These are phyloP conservation scores for Phytophthora gonapodyides DNA, from an alignment of 352 stramenopile species.

Conservation along the genomic window DNA sequence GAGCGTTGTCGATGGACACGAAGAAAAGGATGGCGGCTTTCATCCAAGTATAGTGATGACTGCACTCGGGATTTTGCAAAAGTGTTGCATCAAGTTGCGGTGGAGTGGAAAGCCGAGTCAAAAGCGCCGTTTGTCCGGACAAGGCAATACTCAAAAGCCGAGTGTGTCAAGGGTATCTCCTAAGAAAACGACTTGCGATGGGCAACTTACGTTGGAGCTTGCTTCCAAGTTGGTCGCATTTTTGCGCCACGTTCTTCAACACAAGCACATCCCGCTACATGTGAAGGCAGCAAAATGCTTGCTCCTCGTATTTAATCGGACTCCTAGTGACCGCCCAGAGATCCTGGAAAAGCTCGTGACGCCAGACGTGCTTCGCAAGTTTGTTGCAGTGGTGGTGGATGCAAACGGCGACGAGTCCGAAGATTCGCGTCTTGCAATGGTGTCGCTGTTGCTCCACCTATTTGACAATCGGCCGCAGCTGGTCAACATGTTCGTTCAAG, in stretches of 20 bases:
- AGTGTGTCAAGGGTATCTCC: slow-evolving; percentile 6
- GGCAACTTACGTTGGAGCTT: slow-evolving; percentile 46
- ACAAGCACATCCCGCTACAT: slow-evolving; percentile 62
- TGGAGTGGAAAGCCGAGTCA: slow-evolving; percentile 42
- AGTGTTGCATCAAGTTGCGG: slow-evolving; percentile 72
- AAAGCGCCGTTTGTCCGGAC: slow-evolving; percentile 7
- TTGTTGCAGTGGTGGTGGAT: slow-evolving; percentile 58
- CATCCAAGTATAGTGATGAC: slow-evolving; percentile 72
- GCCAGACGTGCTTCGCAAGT: slow-evolving; percentile 52
- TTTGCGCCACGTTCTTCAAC: slow-evolving; percentile 51
- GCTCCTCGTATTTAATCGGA: slow-evolving; percentile 59
- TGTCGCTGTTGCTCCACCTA: slow-evolving; percentile 66
- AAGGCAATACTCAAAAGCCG: slow-evolving; percentile 9
- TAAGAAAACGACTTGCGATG: slow-evolving; percentile 25
- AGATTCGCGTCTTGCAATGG: slow-evolving; percentile 69
- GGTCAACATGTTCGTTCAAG: slow-evolving; percentile 58
- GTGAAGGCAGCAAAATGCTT: slow-evolving; percentile 76
- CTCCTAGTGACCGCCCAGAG: slow-evolving; percentile 35
- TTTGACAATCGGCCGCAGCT: slow-evolving; percentile 62
- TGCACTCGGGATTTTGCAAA: slow-evolving; percentile 69
- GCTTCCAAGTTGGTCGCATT: slow-evolving; percentile 51
- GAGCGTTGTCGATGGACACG: slow-evolving; percentile 39
- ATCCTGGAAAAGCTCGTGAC: slow-evolving; percentile 52
- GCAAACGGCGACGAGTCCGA: slow-evolving; percentile 57
- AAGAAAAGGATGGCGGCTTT: slow-evolving; percentile 37